Evolutionary conservation across 495 filamentous ascomycete genomes (phyloP).

Genomic region (Penicillium soppii): DNA sequence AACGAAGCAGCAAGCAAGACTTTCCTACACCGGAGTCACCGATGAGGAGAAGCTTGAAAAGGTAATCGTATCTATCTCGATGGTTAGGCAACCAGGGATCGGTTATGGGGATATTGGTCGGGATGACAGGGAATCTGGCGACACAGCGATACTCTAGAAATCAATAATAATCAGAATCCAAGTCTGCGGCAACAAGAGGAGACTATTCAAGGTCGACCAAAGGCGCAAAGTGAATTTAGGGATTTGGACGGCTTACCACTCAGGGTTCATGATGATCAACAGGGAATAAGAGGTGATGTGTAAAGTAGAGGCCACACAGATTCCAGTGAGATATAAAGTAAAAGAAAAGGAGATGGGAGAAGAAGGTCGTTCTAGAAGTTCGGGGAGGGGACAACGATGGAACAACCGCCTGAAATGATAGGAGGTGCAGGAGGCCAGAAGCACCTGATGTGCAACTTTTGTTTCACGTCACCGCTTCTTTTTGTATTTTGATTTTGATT

Average conservation of each 20-base stretch:
- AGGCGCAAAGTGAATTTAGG: slow-evolving; percentile 8
- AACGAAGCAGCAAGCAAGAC: slow-evolving; percentile 95
- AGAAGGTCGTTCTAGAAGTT: slow-evolving; percentile 3
- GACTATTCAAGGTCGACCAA: neutral
- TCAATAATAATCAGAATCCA: slow-evolving; percentile 9
- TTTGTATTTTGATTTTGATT: no score
- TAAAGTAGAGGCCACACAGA: neutral
- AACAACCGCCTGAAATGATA: slow-evolving; percentile 35
- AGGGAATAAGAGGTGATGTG: neutral
- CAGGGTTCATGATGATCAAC: slow-evolving; percentile 78
- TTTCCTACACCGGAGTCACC: slow-evolving; percentile 99
- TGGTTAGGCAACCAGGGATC: slow-evolving; percentile 28
- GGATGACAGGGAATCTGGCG: neutral
- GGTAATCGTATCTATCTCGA: slow-evolving; percentile 90
- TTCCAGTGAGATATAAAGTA: neutral
- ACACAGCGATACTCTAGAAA: slow-evolving; percentile 21
- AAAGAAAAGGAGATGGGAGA: slow-evolving; percentile 3
- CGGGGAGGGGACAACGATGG: slow-evolving; percentile 17
- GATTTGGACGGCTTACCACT: slow-evolving; percentile 70
- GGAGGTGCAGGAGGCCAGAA: slow-evolving; percentile 32
- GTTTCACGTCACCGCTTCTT: slow-evolving; percentile 22
- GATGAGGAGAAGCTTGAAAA: slow-evolving; percentile 99
- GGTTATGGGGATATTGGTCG: slow-evolving; percentile 9
- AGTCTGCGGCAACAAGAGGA: neutral
- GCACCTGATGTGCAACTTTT: slow-evolving; percentile 35